Evolutionary conservation across 177 flowering plant genomes (phyloP).

Genomic region (Telopea speciosissima): DNA sequence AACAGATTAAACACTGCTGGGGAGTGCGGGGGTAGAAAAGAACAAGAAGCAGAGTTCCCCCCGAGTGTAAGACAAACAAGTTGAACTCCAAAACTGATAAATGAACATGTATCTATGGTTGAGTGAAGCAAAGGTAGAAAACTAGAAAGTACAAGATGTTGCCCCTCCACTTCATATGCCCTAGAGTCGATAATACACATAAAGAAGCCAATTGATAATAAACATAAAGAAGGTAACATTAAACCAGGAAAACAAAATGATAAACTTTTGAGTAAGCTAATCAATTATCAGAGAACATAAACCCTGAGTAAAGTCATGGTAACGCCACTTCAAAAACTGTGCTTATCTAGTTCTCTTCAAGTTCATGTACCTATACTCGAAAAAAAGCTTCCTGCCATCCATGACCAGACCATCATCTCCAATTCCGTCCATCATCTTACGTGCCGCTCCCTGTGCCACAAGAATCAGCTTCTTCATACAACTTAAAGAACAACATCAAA

Average conservation of each 20-base stretch:
- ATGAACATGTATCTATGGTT: background rate
- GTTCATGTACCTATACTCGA: conserved; percentile 71
- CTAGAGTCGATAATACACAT: background rate
- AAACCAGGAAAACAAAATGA: background rate
- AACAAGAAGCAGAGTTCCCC: background rate
- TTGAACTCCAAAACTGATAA: background rate
- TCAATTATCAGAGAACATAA: background rate
- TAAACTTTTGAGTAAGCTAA: background rate
- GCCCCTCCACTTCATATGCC: background rate
- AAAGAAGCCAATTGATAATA: background rate
- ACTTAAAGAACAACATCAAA: background rate
- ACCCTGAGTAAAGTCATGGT: background rate
- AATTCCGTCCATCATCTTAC: conserved; percentile 80
- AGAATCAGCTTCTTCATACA: conserved; percentile 6
- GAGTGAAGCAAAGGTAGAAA: background rate
- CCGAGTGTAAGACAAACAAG: background rate
- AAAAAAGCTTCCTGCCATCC: conserved; percentile 86
- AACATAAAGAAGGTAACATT: too few relatives aligned
- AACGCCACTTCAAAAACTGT: background rate
- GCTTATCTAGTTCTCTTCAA: background rate
- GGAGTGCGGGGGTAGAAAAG: background rate
- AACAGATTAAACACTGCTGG: background rate
- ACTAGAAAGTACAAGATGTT: too few relatives aligned
- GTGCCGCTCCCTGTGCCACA: conserved; percentile 70
- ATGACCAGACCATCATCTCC: conserved; percentile 85